phyloP scores from a whole-genome alignment of 1,139 yeast genomes.

The Yamadazyma pseudoaaseri region DNA sequence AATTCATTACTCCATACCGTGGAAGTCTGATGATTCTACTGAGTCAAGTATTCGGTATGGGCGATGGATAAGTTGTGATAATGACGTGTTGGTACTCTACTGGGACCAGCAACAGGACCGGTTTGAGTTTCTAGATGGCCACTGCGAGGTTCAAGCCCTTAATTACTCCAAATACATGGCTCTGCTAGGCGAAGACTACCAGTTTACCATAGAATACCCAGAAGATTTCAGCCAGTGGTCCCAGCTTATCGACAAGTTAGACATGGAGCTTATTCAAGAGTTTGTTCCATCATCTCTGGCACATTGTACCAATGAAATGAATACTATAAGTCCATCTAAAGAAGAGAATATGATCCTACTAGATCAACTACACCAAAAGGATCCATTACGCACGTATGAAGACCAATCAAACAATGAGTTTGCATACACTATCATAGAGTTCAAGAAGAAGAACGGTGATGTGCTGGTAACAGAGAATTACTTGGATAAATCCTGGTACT shows the following conservation, averaged over 20 bases:
- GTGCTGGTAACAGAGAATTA: conserved; percentile 19
- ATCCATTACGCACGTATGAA: conserved; percentile 9
- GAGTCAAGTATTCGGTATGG: conserved; percentile 24
- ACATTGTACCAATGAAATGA: conserved; percentile 14
- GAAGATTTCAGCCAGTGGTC: conserved; percentile 20
- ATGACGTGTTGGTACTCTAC: conserved; percentile 22
- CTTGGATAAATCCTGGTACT: conserved; percentile 31
- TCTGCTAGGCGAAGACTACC: conserved; percentile 22
- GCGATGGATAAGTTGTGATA: conserved; percentile 25
- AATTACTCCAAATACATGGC: conserved; percentile 14
- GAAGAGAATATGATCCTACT: conserved; percentile 27
- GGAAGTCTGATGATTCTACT: conserved; percentile 5
- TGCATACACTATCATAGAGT: conserved; percentile 24
- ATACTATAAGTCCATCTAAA: conserved; percentile 26
- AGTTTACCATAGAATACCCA: conserved; percentile 24
- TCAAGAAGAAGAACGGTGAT: conserved; percentile 13
- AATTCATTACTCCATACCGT: conserved; percentile 25
- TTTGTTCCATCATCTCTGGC: conserved; percentile 15
- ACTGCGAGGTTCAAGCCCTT: conserved; percentile 23
- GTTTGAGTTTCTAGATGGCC: conserved; percentile 20
- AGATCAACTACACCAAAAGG: conserved; percentile 16
- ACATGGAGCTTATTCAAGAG: conserved; percentile 22
- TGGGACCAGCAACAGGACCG: conserved; percentile 20
- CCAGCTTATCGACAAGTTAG: conserved; percentile 16
- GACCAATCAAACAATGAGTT: conserved; percentile 17